phyloP scores from a whole-genome alignment of 176 grass and related monocot genomes.

The Oryza rufipogon region DNA sequence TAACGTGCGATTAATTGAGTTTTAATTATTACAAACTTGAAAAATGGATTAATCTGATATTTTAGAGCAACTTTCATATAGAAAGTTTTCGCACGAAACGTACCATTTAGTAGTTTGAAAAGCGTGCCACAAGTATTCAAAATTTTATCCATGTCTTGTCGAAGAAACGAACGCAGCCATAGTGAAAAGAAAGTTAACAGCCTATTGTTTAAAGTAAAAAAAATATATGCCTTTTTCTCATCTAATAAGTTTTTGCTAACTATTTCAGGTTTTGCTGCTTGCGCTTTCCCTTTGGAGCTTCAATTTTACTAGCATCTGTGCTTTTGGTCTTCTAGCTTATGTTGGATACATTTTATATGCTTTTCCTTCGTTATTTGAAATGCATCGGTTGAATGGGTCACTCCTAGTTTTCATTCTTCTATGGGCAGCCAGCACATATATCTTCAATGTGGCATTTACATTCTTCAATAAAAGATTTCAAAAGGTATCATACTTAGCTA shows the following conservation, averaged over 20 bases:
- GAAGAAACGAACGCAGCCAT: no score
- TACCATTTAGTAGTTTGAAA: no score
- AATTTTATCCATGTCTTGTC: no score
- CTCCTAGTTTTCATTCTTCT: conserved; percentile 95
- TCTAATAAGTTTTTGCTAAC: conserved; percentile 13
- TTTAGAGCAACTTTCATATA: no score
- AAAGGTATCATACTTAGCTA: conserved; percentile 64
- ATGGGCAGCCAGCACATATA: conserved; percentile 93
- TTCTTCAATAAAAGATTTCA: conserved; percentile 97
- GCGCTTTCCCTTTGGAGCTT: conserved; percentile 95
- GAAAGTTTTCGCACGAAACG: no score
- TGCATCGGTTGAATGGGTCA: conserved; percentile 92
- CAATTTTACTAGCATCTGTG: conserved; percentile 86
- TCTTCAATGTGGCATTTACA: conserved; percentile 96
- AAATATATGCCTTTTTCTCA: conserved; percentile 8
- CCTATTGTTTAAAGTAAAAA: not conserved
- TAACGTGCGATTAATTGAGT: no score
- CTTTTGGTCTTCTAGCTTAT: conserved; percentile 96
- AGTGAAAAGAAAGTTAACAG: not conserved
- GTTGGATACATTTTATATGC: conserved; percentile 95
- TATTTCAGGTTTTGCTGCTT: conserved; percentile 86
- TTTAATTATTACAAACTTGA: no score
- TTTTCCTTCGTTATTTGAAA: conserved; percentile 91
- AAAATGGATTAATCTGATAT: no score
- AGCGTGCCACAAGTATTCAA: no score